These are phyloP conservation scores for Emiliania huxleyi DNA, from an alignment of 78 protist species.

Conservation along the genomic window DNA sequence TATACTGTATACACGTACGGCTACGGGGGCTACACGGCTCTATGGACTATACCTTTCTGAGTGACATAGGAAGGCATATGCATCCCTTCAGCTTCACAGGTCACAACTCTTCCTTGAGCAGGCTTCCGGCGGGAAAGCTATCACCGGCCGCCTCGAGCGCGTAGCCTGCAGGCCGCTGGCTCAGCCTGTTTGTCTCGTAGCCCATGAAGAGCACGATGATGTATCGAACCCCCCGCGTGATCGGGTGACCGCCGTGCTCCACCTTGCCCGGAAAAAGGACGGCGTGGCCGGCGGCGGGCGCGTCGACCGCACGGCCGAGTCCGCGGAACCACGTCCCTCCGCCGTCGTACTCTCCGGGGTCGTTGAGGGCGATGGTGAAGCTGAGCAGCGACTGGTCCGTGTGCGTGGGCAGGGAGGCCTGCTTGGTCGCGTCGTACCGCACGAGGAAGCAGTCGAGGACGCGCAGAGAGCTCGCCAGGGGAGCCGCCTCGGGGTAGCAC, in stretches of 20 bases:
- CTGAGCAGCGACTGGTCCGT: not conserved
- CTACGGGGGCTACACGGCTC: no score
- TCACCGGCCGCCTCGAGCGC: no score
- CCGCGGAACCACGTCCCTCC: not conserved
- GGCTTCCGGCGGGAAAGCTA: no score
- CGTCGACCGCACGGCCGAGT: not conserved
- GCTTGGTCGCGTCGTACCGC: not conserved
- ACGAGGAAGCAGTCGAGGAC: conserved; percentile 10
- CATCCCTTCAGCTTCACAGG: no score
- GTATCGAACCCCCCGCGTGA: not conserved
- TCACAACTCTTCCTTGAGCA: no score
- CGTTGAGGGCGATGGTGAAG: conserved; percentile 8
- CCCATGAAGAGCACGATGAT: not conserved
- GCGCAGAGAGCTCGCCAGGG: not conserved
- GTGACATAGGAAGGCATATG: no score
- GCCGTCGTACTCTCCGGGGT: conserved; percentile 1
- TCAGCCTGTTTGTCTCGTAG: not conserved
- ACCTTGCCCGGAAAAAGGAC: not conserved
- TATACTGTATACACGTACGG: no score
- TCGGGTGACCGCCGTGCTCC: not conserved
- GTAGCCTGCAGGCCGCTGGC: not conserved
- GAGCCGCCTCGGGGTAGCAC: not conserved
- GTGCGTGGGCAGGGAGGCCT: not conserved
- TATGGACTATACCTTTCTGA: no score
- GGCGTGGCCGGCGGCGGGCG: not conserved